Evolutionary conservation across 768 basidiomycete genomes (phyloP).

Genomic region (Ramaria rubella): DNA sequence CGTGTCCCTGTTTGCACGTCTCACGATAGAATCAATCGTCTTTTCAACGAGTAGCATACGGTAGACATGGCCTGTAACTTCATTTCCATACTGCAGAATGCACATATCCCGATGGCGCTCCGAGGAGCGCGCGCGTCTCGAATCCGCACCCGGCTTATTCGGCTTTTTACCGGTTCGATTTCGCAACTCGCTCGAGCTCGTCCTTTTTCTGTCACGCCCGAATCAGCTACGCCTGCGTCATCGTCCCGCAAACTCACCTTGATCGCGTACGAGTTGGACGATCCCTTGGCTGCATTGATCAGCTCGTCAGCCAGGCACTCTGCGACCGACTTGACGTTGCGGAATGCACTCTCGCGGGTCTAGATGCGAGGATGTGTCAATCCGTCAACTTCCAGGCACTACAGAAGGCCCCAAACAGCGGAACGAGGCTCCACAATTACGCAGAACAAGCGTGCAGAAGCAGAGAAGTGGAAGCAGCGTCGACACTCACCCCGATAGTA

Average conservation of each 20-base stretch:
- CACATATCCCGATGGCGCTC: slow-evolving; percentile 2
- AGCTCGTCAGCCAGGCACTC: slow-evolving; percentile 99
- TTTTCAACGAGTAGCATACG: background rate
- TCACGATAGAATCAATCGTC: background rate
- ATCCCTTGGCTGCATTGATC: slow-evolving; percentile 99
- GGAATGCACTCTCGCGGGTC: slow-evolving; percentile 99
- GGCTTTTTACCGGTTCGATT: slow-evolving; percentile 91
- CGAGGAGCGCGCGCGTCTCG: slow-evolving; percentile 1
- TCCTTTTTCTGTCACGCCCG: slow-evolving; percentile 76
- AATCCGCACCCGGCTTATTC: slow-evolving; percentile 39
- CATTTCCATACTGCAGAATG: background rate
- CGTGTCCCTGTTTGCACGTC: too few relatives aligned
- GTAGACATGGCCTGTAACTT: slow-evolving; percentile 1
- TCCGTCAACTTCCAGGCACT: background rate
- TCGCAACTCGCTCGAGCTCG: slow-evolving; percentile 99
- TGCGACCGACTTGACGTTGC: slow-evolving; percentile 98
- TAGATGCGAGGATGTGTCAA: slow-evolving; percentile 26
- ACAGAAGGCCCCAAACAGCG: background rate
- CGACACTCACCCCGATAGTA: slow-evolving; percentile 80
- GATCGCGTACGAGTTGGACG: slow-evolving; percentile 99
- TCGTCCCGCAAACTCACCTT: slow-evolving; percentile 51
- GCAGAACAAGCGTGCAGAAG: background rate
- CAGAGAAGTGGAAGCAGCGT: background rate
- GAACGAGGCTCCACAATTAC: background rate
- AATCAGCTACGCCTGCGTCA: background rate